A percentile compares a stretch with the other conserved stretches of the same genome.
Conservation (phyloP, 2,329 filamentous ascomycete species). For the Eutypa lata region DNA sequence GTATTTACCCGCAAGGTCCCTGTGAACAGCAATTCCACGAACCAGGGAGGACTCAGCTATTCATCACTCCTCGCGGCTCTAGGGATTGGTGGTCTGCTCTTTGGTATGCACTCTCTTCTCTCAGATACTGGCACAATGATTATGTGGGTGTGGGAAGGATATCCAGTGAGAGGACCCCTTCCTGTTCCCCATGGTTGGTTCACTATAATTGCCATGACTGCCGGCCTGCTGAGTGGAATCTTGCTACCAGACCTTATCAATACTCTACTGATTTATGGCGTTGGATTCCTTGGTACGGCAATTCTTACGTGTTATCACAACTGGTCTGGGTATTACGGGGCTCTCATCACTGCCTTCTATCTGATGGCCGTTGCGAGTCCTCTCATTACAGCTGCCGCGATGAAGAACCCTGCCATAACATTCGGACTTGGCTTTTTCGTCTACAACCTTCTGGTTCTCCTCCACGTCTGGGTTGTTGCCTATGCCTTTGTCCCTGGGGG, state of each 20-base stretch:
- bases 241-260: conserved; percentile 67
- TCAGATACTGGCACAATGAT: conserved; percentile 99
- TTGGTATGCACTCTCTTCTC: conserved; percentile 85
- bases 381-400: conserved; percentile 72
- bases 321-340: conserved; percentile 90
- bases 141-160: conserved; percentile 96
- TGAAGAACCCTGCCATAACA: conserved; percentile 71
- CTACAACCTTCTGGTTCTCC: conserved; percentile 93
- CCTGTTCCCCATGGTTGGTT: conserved; percentile 86
- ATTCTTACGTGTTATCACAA: conserved; percentile 73
- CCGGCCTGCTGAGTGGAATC: conserved; percentile 73
- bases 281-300: conserved; percentile 76
- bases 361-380: conserved; percentile 75
- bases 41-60: conserved; percentile 47
- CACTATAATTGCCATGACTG: conserved; percentile 83
- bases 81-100: conserved; percentile 80
- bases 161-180: conserved; percentile 82
- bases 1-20: conserved; percentile 68
- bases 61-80: conserved; percentile 70
- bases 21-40: conserved; percentile 35
- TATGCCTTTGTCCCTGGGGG: conserved; percentile 98
- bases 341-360: conserved; percentile 71
- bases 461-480: conserved; percentile 97
- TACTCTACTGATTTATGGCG: conserved; percentile 75
- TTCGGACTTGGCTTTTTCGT: conserved; percentile 88